These are phyloP conservation scores for Eremochloa ophiuroides DNA, from an alignment of 176 grass and related monocot genomes.

Conservation along the genomic window DNA sequence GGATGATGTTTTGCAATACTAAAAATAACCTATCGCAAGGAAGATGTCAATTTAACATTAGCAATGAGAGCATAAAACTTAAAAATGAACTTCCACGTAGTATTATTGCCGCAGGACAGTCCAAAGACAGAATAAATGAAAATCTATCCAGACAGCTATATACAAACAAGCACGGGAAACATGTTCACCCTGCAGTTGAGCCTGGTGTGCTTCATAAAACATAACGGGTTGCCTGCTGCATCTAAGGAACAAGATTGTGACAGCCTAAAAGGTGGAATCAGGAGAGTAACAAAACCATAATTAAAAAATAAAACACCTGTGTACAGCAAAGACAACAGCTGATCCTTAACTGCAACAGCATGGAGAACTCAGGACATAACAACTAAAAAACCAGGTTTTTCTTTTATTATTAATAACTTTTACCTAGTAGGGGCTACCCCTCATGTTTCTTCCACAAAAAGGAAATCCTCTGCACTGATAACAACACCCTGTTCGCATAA, in stretches of 20 bases:
- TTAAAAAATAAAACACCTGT: neutral
- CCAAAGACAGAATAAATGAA: neutral
- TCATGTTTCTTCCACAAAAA: too few species aligned
- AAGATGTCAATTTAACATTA: constrained; percentile 7
- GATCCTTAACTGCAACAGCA: neutral
- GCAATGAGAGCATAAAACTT: neutral
- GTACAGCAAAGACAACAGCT: neutral
- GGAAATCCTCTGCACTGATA: neutral
- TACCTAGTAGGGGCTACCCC: too few species aligned
- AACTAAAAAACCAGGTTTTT: neutral
- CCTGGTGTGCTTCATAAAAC: neutral
- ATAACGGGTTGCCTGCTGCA: neutral
- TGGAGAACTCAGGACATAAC: neutral
- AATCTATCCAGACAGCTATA: neutral
- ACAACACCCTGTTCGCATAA: neutral
- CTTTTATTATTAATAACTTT: too few species aligned
- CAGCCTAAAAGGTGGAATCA: neutral
- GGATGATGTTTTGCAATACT: constrained; percentile 92
- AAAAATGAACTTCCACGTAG: neutral
- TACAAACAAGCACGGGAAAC: neutral
- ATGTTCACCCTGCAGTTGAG: neutral
- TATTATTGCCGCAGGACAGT: neutral
- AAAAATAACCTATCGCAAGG: constrained; percentile 72
- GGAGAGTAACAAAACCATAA: neutral
- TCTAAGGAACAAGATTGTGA: neutral